Percentiles rank a stretch among this genome's conserved stretches.
Conservation (phyloP, 805 yeast species). For the Hanseniaspora hatyaiensis region DNA sequence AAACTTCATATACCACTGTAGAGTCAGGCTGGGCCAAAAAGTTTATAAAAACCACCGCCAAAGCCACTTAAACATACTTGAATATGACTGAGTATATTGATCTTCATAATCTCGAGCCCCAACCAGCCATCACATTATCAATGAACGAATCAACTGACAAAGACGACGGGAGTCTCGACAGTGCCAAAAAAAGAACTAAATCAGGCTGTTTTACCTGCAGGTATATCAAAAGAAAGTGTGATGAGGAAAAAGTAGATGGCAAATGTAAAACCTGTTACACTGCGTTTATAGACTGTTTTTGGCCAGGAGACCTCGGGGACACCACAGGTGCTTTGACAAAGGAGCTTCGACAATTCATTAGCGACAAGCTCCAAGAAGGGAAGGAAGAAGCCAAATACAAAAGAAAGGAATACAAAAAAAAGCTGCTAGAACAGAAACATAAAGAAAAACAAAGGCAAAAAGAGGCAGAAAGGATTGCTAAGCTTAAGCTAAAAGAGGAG, state of each 20-base stretch:
- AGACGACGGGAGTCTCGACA: conserved; percentile 15
- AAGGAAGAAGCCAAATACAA: conserved; percentile 3
- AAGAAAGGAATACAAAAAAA: conserved; percentile 6
- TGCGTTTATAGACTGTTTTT: conserved; percentile 19
- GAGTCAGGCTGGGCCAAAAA: neutral
- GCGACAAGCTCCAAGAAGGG: conserved; percentile 15
- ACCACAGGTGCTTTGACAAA: conserved; percentile 19
- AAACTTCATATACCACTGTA: neutral
- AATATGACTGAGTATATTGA: neutral
- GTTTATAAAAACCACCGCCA: neutral
- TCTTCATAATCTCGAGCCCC: neutral
- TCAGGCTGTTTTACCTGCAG: conserved; percentile 22
- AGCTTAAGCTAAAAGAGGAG: neutral
- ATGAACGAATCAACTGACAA: neutral
- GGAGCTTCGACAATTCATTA: conserved; percentile 18
- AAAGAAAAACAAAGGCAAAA: conserved; percentile 1
- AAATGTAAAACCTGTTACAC: conserved; percentile 19
- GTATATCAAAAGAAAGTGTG: conserved; percentile 20
- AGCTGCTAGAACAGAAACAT: neutral
- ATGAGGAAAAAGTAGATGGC: conserved; percentile 19
- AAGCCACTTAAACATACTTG: neutral
- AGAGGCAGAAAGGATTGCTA: neutral
- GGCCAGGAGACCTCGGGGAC: conserved; percentile 18
- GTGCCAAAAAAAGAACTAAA: conserved; percentile 16
- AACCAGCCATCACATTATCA: neutral